A percentile compares a stretch with the other conserved stretches of the same genome.
Conservation (phyloP, 306 rosid genomes). For the Begonia peltatifolia region DNA sequence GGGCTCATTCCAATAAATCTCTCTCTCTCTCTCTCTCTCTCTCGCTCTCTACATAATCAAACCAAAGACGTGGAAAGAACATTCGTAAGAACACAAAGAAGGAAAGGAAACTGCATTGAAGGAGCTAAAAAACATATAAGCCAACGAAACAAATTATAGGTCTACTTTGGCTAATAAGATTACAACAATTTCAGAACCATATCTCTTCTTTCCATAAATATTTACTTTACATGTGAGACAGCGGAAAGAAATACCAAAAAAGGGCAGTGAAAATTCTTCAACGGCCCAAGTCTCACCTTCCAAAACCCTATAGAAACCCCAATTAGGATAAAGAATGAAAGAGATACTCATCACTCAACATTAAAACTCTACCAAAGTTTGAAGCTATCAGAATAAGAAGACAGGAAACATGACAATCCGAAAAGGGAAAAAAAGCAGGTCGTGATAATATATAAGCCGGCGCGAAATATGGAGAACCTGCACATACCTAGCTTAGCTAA, state of each 20-base stretch:
- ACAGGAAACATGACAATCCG: constrained; percentile 28
- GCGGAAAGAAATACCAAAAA: constrained; percentile 18
- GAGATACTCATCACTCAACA: constrained; percentile 54
- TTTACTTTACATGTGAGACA: constrained; percentile 83
- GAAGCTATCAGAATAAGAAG: constrained; percentile 20
- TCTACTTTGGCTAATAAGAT: constrained; percentile 27
- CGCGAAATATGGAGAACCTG: constrained; percentile 29
- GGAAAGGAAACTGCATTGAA: no score
- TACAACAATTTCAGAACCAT: constrained; percentile 34
- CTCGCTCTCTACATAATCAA: no score
- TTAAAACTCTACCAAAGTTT: constrained; percentile 22
- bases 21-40: no score
- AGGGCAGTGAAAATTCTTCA: constrained; percentile 35
- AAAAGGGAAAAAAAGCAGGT: constrained; percentile 20
- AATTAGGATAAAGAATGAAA: constrained; percentile 45
- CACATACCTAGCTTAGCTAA: constrained; percentile 53
- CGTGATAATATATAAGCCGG: constrained; percentile 39
- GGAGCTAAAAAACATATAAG: background rate
- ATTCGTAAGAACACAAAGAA: no score
- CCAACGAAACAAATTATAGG: constrained; percentile 22
- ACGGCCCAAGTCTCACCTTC: constrained; percentile 65
- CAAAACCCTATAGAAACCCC: constrained; percentile 50
- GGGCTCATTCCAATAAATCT: no score
- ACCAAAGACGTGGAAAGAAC: no score
- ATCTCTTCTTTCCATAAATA: constrained; percentile 67